phyloP scores from a whole-genome alignment of 2,329 filamentous ascomycete genomes.

The Cucurbitaria berberidis region DNA sequence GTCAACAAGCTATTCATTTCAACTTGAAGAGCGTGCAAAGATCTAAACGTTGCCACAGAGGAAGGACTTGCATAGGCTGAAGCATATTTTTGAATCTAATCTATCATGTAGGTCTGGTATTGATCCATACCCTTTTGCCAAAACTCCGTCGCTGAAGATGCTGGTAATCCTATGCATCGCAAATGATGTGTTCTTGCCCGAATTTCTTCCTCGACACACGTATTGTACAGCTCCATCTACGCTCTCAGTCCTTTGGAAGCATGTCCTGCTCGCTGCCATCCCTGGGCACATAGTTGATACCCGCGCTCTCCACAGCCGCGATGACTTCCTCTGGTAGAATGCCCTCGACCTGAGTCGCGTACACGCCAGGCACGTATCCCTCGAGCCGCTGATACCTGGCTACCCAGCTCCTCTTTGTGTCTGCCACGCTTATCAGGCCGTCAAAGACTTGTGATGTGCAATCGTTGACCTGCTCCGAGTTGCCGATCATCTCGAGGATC shows the following conservation, averaged over 20 bases:
- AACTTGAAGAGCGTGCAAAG: neutral
- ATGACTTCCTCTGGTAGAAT: slow-evolving; percentile 67
- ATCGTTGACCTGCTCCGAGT: slow-evolving; percentile 81
- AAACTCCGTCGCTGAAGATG: slow-evolving; percentile 38
- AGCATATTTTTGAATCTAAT: neutral
- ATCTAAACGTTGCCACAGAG: neutral
- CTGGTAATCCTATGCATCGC: slow-evolving; percentile 1
- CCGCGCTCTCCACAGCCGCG: slow-evolving; percentile 62
- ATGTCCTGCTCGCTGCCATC: slow-evolving; percentile 48
- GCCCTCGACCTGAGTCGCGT: slow-evolving; percentile 93
- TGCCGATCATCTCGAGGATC: slow-evolving; percentile 81
- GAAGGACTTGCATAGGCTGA: neutral
- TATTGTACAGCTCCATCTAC: neutral
- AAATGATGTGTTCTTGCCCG: neutral
- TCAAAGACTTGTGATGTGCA: slow-evolving; percentile 98
- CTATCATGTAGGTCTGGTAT: neutral
- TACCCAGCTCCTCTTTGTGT: slow-evolving; percentile 88
- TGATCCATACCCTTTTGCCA: slow-evolving; percentile 12
- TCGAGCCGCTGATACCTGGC: slow-evolving; percentile 96
- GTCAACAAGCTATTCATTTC: no score
- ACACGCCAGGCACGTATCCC: slow-evolving; percentile 84
- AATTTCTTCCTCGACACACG: neutral
- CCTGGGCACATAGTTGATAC: slow-evolving; percentile 65
- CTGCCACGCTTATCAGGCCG: slow-evolving; percentile 82
- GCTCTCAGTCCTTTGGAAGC: slow-evolving; percentile 36